phyloP scores from a whole-genome alignment of 495 filamentous ascomycete genomes.

The Xylaria acuta region DNA sequence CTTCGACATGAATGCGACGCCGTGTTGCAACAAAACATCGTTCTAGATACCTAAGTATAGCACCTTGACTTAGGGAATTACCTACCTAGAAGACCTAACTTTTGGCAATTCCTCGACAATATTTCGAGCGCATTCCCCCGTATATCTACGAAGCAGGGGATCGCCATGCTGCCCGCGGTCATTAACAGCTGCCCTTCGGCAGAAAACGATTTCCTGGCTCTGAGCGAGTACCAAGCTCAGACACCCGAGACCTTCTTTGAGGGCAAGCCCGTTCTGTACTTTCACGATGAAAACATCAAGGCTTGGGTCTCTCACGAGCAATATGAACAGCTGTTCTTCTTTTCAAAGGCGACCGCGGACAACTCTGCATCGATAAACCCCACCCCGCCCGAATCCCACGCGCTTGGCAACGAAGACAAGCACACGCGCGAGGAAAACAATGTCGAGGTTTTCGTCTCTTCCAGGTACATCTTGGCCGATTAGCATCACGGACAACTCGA shows the following conservation, averaged over 20 bases:
- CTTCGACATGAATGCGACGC: neutral
- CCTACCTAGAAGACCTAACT: neutral
- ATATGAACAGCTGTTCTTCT: constrained; percentile 57
- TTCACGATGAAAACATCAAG: constrained; percentile 67
- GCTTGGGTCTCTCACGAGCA: constrained; percentile 59
- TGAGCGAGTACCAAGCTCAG: constrained; percentile 80
- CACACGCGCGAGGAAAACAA: constrained; percentile 51
- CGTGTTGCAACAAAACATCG: neutral
- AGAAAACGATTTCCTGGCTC: constrained; percentile 66
- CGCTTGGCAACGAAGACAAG: constrained; percentile 45
- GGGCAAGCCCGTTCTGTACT: constrained; percentile 80
- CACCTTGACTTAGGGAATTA: neutral
- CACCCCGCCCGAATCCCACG: constrained; percentile 40
- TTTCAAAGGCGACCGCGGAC: constrained; percentile 38
- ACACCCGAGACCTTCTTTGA: constrained; percentile 85
- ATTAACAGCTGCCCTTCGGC: constrained; percentile 50
- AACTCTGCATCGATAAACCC: constrained; percentile 39
- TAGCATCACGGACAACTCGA: neutral
- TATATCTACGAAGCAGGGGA: neutral
- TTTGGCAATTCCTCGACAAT: neutral
- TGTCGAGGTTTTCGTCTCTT: constrained; percentile 79
- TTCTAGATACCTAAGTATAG: neutral
- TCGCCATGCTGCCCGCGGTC: constrained; percentile 46
- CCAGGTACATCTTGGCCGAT: constrained; percentile 64
- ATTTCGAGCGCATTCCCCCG: neutral